Conservation (phyloP, 495 filamentous ascomycete genomes). For the Aspergillus steynii region DNA sequence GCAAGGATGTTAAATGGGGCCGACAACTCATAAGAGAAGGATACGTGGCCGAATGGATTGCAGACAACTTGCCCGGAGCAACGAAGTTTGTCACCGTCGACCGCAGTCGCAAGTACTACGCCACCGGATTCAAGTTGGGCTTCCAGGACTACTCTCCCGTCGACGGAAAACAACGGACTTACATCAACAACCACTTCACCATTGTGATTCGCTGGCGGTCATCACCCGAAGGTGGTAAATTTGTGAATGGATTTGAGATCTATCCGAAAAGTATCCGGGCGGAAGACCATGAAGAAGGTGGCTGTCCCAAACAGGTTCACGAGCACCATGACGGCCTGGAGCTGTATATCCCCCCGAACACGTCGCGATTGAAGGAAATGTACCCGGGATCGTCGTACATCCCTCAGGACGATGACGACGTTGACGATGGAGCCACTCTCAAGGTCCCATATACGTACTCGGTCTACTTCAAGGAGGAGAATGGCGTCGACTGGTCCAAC, state of each 20-base stretch:
- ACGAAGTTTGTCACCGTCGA: conserved; percentile 92
- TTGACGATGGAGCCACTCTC: conserved; percentile 68
- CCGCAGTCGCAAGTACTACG: conserved; percentile 86
- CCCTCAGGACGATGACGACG: conserved; percentile 52
- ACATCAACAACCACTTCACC: conserved; percentile 89
- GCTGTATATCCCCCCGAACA: conserved; percentile 65
- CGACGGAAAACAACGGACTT: conserved; percentile 66
- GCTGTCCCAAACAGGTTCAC: conserved; percentile 68
- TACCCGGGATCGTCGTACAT: conserved; percentile 63
- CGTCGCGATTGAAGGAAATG: conserved; percentile 53
- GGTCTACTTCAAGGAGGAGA: conserved; percentile 88
- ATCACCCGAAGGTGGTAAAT: conserved; percentile 74
- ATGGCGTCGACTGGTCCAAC: conserved; percentile 77
- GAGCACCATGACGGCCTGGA: conserved; percentile 64
- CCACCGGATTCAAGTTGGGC: conserved; percentile 92
- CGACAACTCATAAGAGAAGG: conserved; percentile 75
- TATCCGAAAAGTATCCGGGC: conserved; percentile 82
- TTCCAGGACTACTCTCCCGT: conserved; percentile 66
- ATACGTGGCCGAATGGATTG: conserved; percentile 94
- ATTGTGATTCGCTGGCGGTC: conserved; percentile 82
- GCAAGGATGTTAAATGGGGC: conserved; percentile 67
- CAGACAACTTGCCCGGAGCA: conserved; percentile 90
- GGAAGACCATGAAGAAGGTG: conserved; percentile 56
- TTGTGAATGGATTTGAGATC: conserved; percentile 90
- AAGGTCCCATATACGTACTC: conserved; percentile 89